phyloP scores from a whole-genome alignment of 768 basidiomycete species.

The Leccinum olivaceopallidum region DNA sequence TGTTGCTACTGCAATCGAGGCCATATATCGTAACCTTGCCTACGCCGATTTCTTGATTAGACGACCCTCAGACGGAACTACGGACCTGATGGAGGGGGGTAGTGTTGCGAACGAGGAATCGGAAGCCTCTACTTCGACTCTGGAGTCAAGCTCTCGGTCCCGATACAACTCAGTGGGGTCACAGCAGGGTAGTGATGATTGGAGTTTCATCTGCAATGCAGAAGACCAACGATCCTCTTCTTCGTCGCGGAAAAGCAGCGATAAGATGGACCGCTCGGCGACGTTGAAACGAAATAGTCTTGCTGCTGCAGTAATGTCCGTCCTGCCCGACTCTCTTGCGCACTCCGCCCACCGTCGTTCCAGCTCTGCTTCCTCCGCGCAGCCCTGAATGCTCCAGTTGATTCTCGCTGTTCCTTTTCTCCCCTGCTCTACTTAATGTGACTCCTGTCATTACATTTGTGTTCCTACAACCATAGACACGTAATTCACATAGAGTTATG shows the following conservation, averaged over 20 bases:
- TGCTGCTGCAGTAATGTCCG: constrained; percentile 60
- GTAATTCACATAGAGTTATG: constrained; percentile 23
- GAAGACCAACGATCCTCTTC: constrained; percentile 63
- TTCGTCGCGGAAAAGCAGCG: constrained; percentile 48
- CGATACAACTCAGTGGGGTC: constrained; percentile 60
- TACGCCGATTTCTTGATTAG: constrained; percentile 90
- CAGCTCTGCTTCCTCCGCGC: constrained; percentile 33
- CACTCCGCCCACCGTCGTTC: constrained; percentile 43
- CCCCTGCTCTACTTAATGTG: constrained; percentile 1
- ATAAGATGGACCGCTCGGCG: constrained; percentile 36
- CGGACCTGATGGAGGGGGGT: constrained; percentile 23
- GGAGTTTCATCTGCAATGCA: constrained; percentile 84
- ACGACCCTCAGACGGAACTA: constrained; percentile 34
- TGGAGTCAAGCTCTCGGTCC: constrained; percentile 39
- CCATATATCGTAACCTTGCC: constrained; percentile 94
- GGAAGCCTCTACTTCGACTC: constrained; percentile 27
- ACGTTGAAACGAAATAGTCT: constrained; percentile 62
- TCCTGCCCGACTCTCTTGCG: constrained; percentile 55
- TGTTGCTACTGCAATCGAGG: constrained; percentile 90
- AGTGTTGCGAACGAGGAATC: constrained; percentile 33
- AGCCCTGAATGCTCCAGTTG: constrained; percentile 18
- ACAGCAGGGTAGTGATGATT: constrained; percentile 70
- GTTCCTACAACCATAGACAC: constrained; percentile 9
- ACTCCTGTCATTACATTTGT: constrained; percentile 10
- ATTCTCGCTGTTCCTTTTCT: not conserved